Percentiles rank a stretch among this genome's conserved stretches.
Evolutionary conservation across 2,329 filamentous ascomycete species (phyloP).

Genomic region (Colletotrichum paranaense): DNA sequence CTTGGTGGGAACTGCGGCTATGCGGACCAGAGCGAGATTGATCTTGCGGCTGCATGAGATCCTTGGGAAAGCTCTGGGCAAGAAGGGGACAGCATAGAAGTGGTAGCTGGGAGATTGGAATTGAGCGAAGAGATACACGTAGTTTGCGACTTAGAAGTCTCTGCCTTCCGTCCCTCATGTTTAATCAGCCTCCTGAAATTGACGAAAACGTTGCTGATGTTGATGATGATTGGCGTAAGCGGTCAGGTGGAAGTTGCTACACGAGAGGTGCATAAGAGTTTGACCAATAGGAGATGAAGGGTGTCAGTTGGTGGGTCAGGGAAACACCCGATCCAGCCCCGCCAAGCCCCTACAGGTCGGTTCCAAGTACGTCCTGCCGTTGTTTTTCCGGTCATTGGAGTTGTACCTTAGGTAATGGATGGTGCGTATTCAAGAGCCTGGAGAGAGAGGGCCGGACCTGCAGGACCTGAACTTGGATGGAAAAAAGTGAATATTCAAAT

Average conservation of each 20-base stretch:
- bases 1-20: conserved; percentile 21
- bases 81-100: background rate
- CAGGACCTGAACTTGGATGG: too few relatives aligned
- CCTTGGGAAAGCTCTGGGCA: conserved; percentile 1
- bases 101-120: background rate
- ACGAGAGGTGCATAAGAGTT: conserved; percentile 38
- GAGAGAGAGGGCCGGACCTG: too few relatives aligned
- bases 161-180: background rate
- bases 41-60: conserved; percentile 27
- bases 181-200: conserved; percentile 3
- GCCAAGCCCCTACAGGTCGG: background rate
- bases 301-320: background rate
- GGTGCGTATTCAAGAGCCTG: background rate
- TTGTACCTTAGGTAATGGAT: background rate
- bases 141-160: background rate
- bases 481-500: background rate
- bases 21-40: conserved; percentile 12
- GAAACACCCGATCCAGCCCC: background rate
- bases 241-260: conserved; percentile 30
- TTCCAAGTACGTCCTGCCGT: background rate
- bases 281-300: conserved; percentile 35
- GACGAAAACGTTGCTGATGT: conserved; percentile 5
- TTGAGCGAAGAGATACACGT: background rate
- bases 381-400: background rate
- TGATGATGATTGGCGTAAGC: conserved; percentile 26